These are phyloP conservation scores for Pichia membranifaciens DNA, from an alignment of 805 yeast genomes.

Conservation along the genomic window DNA sequence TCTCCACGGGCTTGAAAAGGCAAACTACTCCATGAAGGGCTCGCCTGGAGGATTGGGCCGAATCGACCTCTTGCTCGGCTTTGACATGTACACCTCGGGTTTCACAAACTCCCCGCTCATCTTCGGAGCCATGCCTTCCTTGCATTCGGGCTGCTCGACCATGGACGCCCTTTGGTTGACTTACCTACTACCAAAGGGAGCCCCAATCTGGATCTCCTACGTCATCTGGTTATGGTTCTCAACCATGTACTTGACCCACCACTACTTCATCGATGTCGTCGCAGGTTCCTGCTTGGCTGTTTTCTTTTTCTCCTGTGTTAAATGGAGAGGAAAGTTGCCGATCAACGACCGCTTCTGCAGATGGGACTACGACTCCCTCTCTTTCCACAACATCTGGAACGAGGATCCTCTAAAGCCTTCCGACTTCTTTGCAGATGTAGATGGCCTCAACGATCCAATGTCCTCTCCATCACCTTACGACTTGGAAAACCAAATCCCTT, in stretches of 20 bases:
- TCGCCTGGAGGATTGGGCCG: conserved; percentile 94
- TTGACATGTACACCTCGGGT: conserved; percentile 76
- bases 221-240: conserved; percentile 98
- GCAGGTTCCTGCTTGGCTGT: conserved; percentile 88
- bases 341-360: conserved; percentile 49
- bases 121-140: conserved; percentile 72
- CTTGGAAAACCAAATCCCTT: conserved; percentile 12
- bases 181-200: conserved; percentile 70
- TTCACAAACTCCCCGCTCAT: conserved; percentile 85
- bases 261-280: conserved; percentile 86
- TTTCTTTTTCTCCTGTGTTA: conserved; percentile 61
- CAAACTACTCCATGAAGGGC: conserved; percentile 85
- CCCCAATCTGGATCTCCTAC: conserved; percentile 64
- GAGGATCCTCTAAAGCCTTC: conserved; percentile 22
- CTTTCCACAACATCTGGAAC: conserved; percentile 12
- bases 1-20: conserved; percentile 79
- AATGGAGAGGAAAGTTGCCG: conserved; percentile 56
- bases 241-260: conserved; percentile 96
- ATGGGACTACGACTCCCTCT: conserved; percentile 17
- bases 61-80: conserved; percentile 71
- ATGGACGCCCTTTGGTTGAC: conserved; percentile 86
- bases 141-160: conserved; percentile 91
- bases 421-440: conserved; percentile 3
- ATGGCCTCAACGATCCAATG: not conserved
- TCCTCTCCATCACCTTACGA: conserved; percentile 3